A percentile compares a stretch with the other conserved stretches of the same genome.
These are phyloP conservation scores for Cucumis sativus DNA, from an alignment of 306 rosid genomes.

Conservation along the genomic window Cucumber_9930_V3 NC_026661.2:4526501-4527000, in stretches of 20 bases:
- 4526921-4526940: not conserved
- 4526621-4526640: not conserved
- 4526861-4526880: not conserved
- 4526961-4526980: not conserved
- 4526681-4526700: not conserved
- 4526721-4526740: not conserved
- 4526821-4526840: not conserved
- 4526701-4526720: not conserved
- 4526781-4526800: not conserved
- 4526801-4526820: not conserved
- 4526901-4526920: not conserved
- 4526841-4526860: not conserved
- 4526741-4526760: not conserved
- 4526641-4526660: not conserved
- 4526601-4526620: not conserved
- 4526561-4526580: constrained; percentile 75
- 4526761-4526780: not conserved
- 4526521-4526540: constrained; percentile 39
- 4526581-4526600: constrained; percentile 15
- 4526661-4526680: not conserved
- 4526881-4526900: not conserved
- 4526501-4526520: constrained; percentile 39
- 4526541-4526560: constrained; percentile 59
- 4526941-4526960: not conserved
- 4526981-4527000: not conserved